Conservation (phyloP, 495 filamentous ascomycete genomes). For the Aspergillus asperescens region DNA sequence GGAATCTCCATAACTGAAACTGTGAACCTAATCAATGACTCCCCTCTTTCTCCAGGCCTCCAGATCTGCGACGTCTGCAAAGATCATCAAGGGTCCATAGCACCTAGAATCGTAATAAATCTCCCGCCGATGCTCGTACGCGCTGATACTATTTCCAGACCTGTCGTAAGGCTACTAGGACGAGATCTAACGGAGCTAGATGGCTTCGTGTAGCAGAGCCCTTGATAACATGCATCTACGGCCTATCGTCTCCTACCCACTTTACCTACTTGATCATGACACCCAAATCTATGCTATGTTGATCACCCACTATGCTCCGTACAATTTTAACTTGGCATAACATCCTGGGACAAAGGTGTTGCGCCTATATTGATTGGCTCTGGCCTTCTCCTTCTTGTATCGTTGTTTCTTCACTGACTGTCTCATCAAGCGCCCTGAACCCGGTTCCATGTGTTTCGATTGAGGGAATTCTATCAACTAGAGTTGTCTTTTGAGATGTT, state of each 20-base stretch:
- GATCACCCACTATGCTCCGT: conserved; percentile 2
- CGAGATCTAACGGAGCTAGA: conserved; percentile 3
- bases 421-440: conserved; percentile 12
- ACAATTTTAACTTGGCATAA: conserved; percentile 2
- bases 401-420: conserved; percentile 2
- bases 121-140: conserved; percentile 7
- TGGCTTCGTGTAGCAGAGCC: background rate
- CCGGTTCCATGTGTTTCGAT: conserved; percentile 9
- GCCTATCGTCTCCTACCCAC: conserved; percentile 7
- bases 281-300: conserved; percentile 5
- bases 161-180: conserved; percentile 2
- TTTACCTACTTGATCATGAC: conserved; percentile 5
- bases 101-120: background rate
- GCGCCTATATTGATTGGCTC: conserved; percentile 16
- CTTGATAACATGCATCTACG: background rate
- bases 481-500: conserved; percentile 1
- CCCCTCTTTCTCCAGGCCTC: background rate
- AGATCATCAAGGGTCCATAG: conserved; percentile 1
- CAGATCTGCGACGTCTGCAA: background rate
- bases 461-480: conserved; percentile 6
- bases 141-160: conserved; percentile 22
- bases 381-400: conserved; percentile 6
- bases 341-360: background rate
- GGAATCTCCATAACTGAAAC: background rate
- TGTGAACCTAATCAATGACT: background rate